Evolutionary conservation across 371 early-diverging fungal genomes (phyloP).

Genomic region (Lichtheimia hyalospora): DNA sequence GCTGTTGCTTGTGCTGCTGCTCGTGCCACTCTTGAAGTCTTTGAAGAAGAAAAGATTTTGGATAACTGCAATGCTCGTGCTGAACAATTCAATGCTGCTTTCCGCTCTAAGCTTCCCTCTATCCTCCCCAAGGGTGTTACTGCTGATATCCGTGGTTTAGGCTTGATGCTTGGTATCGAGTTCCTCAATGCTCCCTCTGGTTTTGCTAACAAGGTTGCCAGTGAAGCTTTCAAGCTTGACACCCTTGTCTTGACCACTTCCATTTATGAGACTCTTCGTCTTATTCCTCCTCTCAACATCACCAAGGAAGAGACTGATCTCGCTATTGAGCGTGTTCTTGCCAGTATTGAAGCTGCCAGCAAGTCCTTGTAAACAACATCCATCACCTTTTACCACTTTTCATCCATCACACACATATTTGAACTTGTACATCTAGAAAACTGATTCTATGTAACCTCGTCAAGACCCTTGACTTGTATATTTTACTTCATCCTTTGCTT

Average conservation of each 20-base stretch:
- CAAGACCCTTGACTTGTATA: too few relatives aligned
- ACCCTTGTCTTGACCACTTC: slow-evolving; percentile 56
- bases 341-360: slow-evolving; percentile 39
- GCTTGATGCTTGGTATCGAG: slow-evolving; percentile 64
- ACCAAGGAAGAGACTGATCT: slow-evolving; percentile 51
- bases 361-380: slow-evolving; percentile 10
- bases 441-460: too few relatives aligned
- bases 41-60: slow-evolving; percentile 40
- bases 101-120: slow-evolving; percentile 35
- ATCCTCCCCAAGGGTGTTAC: slow-evolving; percentile 41
- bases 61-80: slow-evolving; percentile 47
- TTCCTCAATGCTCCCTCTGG: slow-evolving; percentile 47
- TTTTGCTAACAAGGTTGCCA: slow-evolving; percentile 35
- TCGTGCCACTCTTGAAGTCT: slow-evolving; percentile 42
- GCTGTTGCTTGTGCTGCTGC: slow-evolving; percentile 53
- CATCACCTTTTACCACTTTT: too few relatives aligned
- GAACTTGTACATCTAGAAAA: too few relatives aligned
- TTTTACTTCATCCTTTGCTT: too few relatives aligned
- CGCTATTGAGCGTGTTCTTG: slow-evolving; percentile 41
- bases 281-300: slow-evolving; percentile 59
- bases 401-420: too few relatives aligned
- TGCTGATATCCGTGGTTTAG: slow-evolving; percentile 56
- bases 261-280: slow-evolving; percentile 55
- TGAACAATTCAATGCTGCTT: slow-evolving; percentile 45
- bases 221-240: slow-evolving; percentile 45